Evolutionary conservation across 768 basidiomycete genomes (phyloP), one percentile per base, ranked within the genome.

Genomic region (Gyrodon lividus): DNA sequence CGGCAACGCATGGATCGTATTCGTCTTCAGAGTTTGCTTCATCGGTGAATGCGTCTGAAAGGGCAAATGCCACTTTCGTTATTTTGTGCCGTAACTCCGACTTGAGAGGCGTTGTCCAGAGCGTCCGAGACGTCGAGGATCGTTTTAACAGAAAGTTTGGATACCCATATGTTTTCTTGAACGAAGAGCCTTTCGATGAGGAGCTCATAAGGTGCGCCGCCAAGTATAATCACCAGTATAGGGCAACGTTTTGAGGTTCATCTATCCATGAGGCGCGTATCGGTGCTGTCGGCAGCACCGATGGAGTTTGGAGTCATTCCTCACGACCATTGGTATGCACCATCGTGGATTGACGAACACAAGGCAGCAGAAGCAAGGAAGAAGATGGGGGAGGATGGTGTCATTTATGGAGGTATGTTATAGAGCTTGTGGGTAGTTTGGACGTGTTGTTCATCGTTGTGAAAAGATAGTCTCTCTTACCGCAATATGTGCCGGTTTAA

Each of bases 401-500:
- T 82, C 30, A 76, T 79, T 13, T 80, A 81, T 57, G 80, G 75
- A 55, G 78, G 79, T 75, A 45, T 43, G 68, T 71, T 37, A 22
- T 54, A 22, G 12, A 19, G 4, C 17, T 26, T 24, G 6, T 37
- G 20, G 16, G 17, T 16, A n/a, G 2, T 16, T 44, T 49, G 12
- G 24, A 35, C 22, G 22, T 31, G 7, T 6, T 13, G 31, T 17
- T 26, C n/a, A 26, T 43, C 2, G 6, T 23, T 33, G 8, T 31
- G 31, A 44, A 4, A 20, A 62, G 55, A 52, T 28, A 50, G 55
- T 52, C 43, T 56, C 30, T 16, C 71, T 3, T 87, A 89, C 57
- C 77, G 85, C 16, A 85, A 87, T 56, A 87, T 89, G 87, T 89
- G 87, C 67, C 74, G 87, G 17, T 89, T 79, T 71, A 85, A 87